These are phyloP conservation scores for Gonium pectorale DNA, from an alignment of 139 green algal species.

Conservation along the genomic window DNA sequence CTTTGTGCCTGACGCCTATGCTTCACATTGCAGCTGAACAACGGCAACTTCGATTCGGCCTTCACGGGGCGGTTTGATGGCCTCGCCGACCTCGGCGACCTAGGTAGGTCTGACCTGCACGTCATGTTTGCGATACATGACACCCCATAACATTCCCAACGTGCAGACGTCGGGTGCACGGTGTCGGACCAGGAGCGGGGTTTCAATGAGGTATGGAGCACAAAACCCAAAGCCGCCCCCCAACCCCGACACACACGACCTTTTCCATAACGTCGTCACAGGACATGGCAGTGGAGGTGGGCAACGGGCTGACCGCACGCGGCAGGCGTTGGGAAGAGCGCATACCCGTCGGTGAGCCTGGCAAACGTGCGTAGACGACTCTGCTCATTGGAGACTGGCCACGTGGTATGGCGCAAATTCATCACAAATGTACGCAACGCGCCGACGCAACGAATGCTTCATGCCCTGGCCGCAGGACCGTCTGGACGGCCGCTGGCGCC, in stretches of 20 bases:
- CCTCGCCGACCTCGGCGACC: background rate
- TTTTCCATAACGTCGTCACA: background rate
- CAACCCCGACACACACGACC: background rate
- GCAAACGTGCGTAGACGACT: too few species aligned
- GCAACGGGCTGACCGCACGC: background rate
- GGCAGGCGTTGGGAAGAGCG: constrained; percentile 18
- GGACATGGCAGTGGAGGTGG: background rate
- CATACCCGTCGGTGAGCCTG: background rate
- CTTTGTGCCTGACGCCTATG: too few species aligned
- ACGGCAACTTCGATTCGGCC: background rate
- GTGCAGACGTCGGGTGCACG: constrained; percentile 19
- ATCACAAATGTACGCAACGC: background rate
- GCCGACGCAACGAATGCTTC: background rate
- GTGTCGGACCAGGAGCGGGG: constrained; percentile 24
- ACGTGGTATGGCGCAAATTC: background rate
- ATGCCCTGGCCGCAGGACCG: background rate
- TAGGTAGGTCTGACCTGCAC: background rate
- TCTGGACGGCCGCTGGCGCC: background rate
- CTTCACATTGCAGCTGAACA: background rate
- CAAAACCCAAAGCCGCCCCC: background rate
- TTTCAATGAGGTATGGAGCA: background rate
- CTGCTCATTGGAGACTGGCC: background rate
- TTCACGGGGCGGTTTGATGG: background rate
- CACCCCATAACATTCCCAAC: background rate
- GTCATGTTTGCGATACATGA: background rate